Evolutionary conservation across 2,329 filamentous ascomycete genomes (phyloP), one percentile per base, ranked within the genome.

Genomic region (Neonectria neomacrospora): DNA sequence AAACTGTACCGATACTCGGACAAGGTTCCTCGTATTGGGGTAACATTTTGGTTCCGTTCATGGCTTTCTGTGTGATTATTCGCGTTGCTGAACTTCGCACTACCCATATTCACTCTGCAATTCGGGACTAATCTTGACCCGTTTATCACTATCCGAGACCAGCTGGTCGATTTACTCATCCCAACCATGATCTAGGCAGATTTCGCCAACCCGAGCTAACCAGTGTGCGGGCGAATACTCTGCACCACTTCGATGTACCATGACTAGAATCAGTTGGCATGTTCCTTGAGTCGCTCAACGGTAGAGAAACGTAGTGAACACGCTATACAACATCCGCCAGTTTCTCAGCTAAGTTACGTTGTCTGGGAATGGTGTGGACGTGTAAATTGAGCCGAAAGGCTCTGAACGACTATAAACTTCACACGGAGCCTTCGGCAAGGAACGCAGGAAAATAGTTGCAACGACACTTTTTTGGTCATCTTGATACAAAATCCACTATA

Each of bases 1-100:
- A 71, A 68, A 76, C 70, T 74, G 73, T 76, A 76, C 72, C 71
- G 75, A 67, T 69, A 75, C 71, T 65, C 67, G 59, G 59, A 56
- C 56, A 67, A 58, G 26, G 51, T 52, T 7, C 32, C 30, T 58
- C 30, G n/a, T 58, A 39, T 56, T 14, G 79, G 81, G 1, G 50
- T 41, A 28, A 28, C 20, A 34, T 53, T 16, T 81, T 41, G 47
- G 47, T 50, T 50, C 26, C 47, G 10, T 14, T 14, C 11, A 5
- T 8, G 37, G 28, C 2, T 30, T 8, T 14, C 7, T 20, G 4
- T 32, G 47, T 30, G 45, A 2, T 20, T 2, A 10, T 8, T 28
- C 12, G 23, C 22, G 7, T 28, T 9, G 16, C 16, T 7, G 44
- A 23, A 10, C 44, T 7, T 23, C 11, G 2, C 10, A 1, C 14